Evolutionary conservation across 2,329 filamentous ascomycete genomes (phyloP).

Genomic region (Chaetomiaceae sp.): DNA sequence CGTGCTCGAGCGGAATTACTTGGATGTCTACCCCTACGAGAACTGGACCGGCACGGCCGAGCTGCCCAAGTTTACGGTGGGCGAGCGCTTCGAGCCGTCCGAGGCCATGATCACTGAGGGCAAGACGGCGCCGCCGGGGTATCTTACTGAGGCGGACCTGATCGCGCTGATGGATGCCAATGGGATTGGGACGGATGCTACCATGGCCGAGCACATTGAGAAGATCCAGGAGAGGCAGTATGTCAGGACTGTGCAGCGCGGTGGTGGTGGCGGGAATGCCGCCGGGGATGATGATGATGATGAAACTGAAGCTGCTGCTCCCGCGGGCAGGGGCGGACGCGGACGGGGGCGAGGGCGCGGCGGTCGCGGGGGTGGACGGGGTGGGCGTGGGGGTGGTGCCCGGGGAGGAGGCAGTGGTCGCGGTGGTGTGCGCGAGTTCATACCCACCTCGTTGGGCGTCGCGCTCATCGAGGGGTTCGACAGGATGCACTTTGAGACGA

Average conservation of each 20-base stretch:
- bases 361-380: constrained; percentile 40
- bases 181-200: constrained; percentile 96
- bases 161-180: constrained; percentile 98
- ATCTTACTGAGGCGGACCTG: constrained; percentile 90
- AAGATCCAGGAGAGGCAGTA: constrained; percentile 92
- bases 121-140: constrained; percentile 79
- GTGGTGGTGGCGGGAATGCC: constrained; percentile 21
- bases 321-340: constrained; percentile 37
- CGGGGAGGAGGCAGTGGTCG: constrained; percentile 36
- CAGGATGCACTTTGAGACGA: constrained; percentile 86
- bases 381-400: constrained; percentile 38
- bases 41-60: constrained; percentile 88
- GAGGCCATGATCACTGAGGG: constrained; percentile 88
- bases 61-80: constrained; percentile 72
- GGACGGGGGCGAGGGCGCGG: constrained; percentile 46
- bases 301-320: constrained; percentile 35
- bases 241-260: constrained; percentile 59
- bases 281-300: constrained; percentile 37
- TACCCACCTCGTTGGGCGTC: constrained; percentile 86
- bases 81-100: constrained; percentile 79
- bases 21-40: constrained; percentile 94
- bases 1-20: constrained; percentile 84
- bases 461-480: constrained; percentile 94
- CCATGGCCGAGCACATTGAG: constrained; percentile 97
- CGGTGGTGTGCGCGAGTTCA: constrained; percentile 71